Base-by-base conservation (phyloP, 805 yeast species). In the Wickerhamomyces rabaulensis region DNA sequence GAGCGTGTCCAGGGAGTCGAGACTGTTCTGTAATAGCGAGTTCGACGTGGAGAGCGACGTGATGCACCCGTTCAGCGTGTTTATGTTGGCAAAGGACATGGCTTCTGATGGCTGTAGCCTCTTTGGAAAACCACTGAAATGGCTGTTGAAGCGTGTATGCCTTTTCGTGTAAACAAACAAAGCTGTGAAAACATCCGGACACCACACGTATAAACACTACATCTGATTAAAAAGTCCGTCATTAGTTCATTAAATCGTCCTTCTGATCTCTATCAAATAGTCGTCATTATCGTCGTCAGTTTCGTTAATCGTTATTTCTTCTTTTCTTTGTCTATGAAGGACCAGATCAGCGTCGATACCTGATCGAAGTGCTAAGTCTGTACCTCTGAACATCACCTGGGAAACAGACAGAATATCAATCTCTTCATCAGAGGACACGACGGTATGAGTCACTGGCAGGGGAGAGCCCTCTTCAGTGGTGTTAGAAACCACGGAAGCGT, bases 41-140 rank as follows among this genome's bases (percentile, higher is more conserved):
- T 63, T 67, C 1, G 75, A 67, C 10, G 65, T 64, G 20, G 60
- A 53, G 3, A 73, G 57, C 2, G 71, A 64, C 2, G 57, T 49
- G 4, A 67, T 60, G 41, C 71, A 68, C 44, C 64, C 66, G 8
- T 46, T 41, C 8, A 60, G 50, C 2, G 62, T 54, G 20, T 43
- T 33, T 21, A 25, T 19, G 9, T 25, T 33, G n/a, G 44, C 40
- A 4, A 31, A 16, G 22, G 41, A 46, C 47, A 43, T 43, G 17
- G 17, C 3, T 29, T 13, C 7, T 20, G n/a, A n/a, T n/a, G n/a
- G n/a, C n/a, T n/a, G n/a, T n/a, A n/a, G n/a, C n/a, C n/a, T n/a
- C n/a, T n/a, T n/a, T n/a, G n/a, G n/a, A n/a, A n/a, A n/a, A n/a
- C n/a, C n/a, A n/a, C n/a, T n/a, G n/a, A n/a, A n/a, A n/a, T n/a